Evolutionary conservation across 345 rosid genomes (phyloP).

Genomic region (Arabis hirsuta): DNA sequence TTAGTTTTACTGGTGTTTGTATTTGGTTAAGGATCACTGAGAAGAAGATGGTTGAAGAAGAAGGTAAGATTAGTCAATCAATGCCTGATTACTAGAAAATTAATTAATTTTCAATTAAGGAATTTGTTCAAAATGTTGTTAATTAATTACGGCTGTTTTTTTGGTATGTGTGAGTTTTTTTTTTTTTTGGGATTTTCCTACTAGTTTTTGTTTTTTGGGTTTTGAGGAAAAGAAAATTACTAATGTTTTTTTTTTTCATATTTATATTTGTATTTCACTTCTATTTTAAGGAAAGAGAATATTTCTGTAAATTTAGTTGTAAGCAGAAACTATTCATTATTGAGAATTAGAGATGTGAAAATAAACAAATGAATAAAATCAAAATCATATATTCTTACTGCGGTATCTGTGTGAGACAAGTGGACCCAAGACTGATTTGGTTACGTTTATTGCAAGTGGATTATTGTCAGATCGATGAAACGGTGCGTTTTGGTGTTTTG

Average conservation of each 20-base stretch:
- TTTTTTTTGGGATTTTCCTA: slow-evolving; percentile 15
- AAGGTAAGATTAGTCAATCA: slow-evolving; percentile 74
- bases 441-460: slow-evolving; percentile 25
- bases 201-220: slow-evolving; percentile 8
- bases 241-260: not conserved
- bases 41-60: slow-evolving; percentile 73
- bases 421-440: slow-evolving; percentile 35
- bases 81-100: slow-evolving; percentile 74
- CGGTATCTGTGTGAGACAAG: slow-evolving; percentile 21
- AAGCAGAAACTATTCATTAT: not conserved
- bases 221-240: not conserved
- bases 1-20: slow-evolving; percentile 91
- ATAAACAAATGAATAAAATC: not conserved
- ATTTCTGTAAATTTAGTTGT: slow-evolving; percentile 13
- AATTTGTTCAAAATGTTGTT: not conserved
- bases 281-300: slow-evolving; percentile 18
- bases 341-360: not conserved
- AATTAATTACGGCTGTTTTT: slow-evolving; percentile 11
- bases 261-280: slow-evolving; percentile 17
- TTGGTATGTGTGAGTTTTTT: slow-evolving; percentile 16
- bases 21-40: slow-evolving; percentile 84
- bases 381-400: not conserved
- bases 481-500: slow-evolving; percentile 27
- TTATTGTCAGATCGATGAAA: slow-evolving; percentile 26
- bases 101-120: slow-evolving; percentile 1